Evolutionary conservation across 2,329 filamentous ascomycete genomes (phyloP).

Genomic region (Fulvia fulva): DNA sequence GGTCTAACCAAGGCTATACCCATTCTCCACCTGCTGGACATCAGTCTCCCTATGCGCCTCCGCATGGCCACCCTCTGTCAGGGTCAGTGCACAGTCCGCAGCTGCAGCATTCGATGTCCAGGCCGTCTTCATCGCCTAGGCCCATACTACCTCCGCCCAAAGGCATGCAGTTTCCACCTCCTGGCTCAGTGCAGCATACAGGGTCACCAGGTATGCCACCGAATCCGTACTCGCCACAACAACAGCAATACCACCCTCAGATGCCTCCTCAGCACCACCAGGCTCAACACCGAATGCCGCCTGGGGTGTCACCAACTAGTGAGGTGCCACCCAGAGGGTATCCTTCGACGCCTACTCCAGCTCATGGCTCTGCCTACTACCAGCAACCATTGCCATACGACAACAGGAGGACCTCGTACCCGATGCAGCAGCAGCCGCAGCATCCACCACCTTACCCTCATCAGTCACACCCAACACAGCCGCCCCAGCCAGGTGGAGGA

Average conservation of each 20-base stretch:
- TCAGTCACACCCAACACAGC: slow-evolving; percentile 29
- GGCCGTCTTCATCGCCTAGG: slow-evolving; percentile 35
- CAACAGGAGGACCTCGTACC: slow-evolving; percentile 27
- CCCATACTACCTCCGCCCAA: slow-evolving; percentile 37
- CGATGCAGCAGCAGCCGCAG: slow-evolving; percentile 25
- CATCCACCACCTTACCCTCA: slow-evolving; percentile 27
- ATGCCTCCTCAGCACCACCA: slow-evolving; percentile 31
- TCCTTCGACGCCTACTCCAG: slow-evolving; percentile 22
- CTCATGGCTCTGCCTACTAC: slow-evolving; percentile 30
- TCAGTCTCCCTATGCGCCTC: slow-evolving; percentile 37
- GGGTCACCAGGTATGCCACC: slow-evolving; percentile 30
- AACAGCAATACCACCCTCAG: slow-evolving; percentile 24
- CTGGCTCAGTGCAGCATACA: slow-evolving; percentile 26
- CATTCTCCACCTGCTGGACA: slow-evolving; percentile 34
- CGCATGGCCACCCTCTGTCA: slow-evolving; percentile 27
- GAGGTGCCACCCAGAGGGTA: slow-evolving; percentile 15
- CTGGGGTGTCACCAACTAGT: slow-evolving; percentile 18
- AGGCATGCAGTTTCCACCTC: slow-evolving; percentile 32
- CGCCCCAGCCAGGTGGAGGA: slow-evolving; percentile 37
- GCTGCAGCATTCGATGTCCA: slow-evolving; percentile 29
- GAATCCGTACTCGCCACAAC: slow-evolving; percentile 13
- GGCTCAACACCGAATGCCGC: slow-evolving; percentile 19
- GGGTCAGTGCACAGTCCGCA: slow-evolving; percentile 29
- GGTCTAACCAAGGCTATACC: slow-evolving; percentile 27
- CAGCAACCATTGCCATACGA: slow-evolving; percentile 29